Evolutionary conservation across 139 green algal genomes (phyloP).

Genomic region (Deuterostichococcus epilithicus): DNA sequence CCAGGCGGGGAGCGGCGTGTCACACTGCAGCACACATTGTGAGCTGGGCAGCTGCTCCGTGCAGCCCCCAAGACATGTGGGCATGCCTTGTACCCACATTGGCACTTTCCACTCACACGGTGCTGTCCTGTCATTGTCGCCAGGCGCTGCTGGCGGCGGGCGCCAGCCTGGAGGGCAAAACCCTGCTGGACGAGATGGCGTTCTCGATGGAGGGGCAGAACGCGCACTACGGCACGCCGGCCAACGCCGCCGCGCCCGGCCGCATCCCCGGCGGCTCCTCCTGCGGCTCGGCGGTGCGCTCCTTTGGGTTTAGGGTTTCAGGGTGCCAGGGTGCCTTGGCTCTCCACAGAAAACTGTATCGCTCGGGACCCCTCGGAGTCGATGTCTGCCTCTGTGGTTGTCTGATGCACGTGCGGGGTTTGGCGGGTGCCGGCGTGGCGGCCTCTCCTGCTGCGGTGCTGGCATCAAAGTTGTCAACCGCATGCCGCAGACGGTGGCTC

Average conservation of each 20-base stretch:
- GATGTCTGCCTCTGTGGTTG: background rate
- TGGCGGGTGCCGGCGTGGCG: no score
- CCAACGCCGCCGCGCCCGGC: constrained; percentile 75
- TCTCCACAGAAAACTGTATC: background rate
- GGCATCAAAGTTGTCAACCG: no score
- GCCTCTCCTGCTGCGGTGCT: no score
- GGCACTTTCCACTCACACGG: no score
- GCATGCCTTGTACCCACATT: no score
- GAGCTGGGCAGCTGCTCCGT: no score
- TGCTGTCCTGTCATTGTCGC: no score
- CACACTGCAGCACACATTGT: no score
- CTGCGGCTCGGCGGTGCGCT: constrained; percentile 79
- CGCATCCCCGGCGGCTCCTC: constrained; percentile 87
- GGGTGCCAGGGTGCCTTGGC: background rate
- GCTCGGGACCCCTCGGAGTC: no score
- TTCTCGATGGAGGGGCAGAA: constrained; percentile 75
- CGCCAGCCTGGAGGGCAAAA: constrained; percentile 67
- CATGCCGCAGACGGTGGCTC: background rate
- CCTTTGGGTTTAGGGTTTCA: no score
- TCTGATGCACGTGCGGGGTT: background rate
- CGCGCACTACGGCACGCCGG: constrained; percentile 82
- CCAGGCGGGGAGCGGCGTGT: no score
- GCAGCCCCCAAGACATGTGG: no score
- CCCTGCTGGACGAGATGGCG: constrained; percentile 90
- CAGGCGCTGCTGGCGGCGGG: constrained; percentile 71